These are phyloP conservation scores for Anastatica hierochuntica DNA, from an alignment of 345 rosid genomes.

Conservation along the genomic window DNA sequence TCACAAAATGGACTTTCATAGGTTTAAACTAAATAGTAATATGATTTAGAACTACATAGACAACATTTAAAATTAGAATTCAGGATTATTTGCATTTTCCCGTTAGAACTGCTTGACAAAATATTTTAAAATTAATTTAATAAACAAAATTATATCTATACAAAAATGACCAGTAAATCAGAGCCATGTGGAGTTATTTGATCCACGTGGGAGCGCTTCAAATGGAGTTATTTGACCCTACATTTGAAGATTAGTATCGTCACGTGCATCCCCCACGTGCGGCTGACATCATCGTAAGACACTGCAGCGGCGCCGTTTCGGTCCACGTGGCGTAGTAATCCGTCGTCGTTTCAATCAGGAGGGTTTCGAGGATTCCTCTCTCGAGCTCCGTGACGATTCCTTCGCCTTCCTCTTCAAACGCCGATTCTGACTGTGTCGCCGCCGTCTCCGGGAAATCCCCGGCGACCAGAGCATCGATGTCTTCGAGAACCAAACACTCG, in stretches of 20 bases:
- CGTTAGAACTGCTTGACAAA: slow-evolving; percentile 24
- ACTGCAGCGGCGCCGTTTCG: slow-evolving; percentile 28
- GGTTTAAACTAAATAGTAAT: too few species aligned
- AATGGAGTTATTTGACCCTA: too few species aligned
- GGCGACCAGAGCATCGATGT: slow-evolving; percentile 53
- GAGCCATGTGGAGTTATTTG: slow-evolving; percentile 11
- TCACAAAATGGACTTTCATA: too few species aligned
- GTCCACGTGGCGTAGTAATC: slow-evolving; percentile 9
- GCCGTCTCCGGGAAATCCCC: slow-evolving; percentile 35
- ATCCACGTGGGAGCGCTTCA: slow-evolving; percentile 30
- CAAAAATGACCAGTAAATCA: neutral
- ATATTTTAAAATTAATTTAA: slow-evolving; percentile 2
- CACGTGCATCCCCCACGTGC: slow-evolving; percentile 72
- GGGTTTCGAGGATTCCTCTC: slow-evolving; percentile 38
- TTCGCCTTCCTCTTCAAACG: slow-evolving; percentile 42
- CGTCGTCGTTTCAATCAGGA: slow-evolving; percentile 44
- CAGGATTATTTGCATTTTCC: too few species aligned
- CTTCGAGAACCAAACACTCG: slow-evolving; percentile 54
- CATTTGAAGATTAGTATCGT: slow-evolving; percentile 30
- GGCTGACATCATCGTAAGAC: slow-evolving; percentile 28
- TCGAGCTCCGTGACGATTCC: slow-evolving; percentile 48
- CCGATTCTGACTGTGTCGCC: neutral
- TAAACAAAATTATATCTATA: neutral
- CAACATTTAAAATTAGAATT: too few species aligned
- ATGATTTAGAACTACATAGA: too few species aligned